Base-by-base conservation (phyloP, 139 green algal species). In the Microglena sp. region DNA sequence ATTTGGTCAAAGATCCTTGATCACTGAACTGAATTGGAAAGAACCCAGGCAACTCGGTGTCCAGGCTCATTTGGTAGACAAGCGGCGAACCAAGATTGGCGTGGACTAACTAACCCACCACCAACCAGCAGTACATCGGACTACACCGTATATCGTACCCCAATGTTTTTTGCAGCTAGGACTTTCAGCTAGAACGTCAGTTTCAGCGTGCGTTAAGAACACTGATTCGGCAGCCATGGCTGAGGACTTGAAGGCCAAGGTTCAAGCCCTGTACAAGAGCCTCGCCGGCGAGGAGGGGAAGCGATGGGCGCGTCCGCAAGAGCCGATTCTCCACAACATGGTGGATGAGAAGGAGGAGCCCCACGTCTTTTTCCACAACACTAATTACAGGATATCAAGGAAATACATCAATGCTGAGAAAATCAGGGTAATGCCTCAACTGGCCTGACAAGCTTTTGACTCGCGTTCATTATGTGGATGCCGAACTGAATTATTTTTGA, bases 341-440 rank as follows among this genome's bases (percentile, higher is more conserved):
- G 55, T 58, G 36, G 61, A 77, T 36, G 74, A 81, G 74, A 76
- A 71, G 45, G 74, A 62, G 35, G 74, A 77, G 69, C 74, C 74
- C 1, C 55, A 70, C 21, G 67, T 81, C 33, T 77, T 81, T 45
- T 77, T 72, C 30, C 74, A 81, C 66, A 81, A 81, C 69, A 72
- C 60, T 31, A 77, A 77, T 55, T 81, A 81, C 28, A 55, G 74
- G 5, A 74, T 68, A 1, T 81, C 74, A 0, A 65, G 74, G 29
- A 81, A 81, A 56, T 81, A 75, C 45, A 77, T 81, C 36, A 81
- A 81, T 33, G 56, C 66, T 30, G 74, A 81, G 69, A 81, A 81
- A 61, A 61, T 74, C 43, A 81, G 74, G 74, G 74, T 74, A 33
- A 24, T 60, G 5, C 22, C 26, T 24, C 40, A 32, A 7, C 18